These are phyloP conservation scores for Solanum ossicruentum DNA, from an alignment of 257 asterid species.

Conservation along the genomic window DNA sequence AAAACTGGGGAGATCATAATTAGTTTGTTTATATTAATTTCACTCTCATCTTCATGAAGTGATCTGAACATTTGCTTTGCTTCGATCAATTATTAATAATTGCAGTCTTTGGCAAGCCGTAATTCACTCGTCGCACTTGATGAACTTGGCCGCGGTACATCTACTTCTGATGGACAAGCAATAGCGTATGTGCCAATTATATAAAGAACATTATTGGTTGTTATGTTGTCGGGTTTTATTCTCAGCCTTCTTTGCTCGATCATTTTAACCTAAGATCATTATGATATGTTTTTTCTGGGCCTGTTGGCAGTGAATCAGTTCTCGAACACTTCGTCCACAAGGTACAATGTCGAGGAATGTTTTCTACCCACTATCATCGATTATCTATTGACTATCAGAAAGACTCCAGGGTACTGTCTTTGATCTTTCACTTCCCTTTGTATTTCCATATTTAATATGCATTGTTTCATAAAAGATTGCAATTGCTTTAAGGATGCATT, in stretches of 20 bases:
- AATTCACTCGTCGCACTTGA: conserved; percentile 86
- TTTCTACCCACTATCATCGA: conserved; percentile 93
- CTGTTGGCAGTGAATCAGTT: conserved; percentile 69
- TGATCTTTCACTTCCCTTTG: background rate
- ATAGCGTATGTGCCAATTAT: conserved; percentile 66
- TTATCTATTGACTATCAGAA: conserved; percentile 66
- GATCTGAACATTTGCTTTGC: background rate
- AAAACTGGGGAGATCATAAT: background rate
- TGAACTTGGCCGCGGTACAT: conserved; percentile 97
- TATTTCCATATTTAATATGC: background rate
- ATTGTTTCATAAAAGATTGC: background rate
- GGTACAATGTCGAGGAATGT: conserved; percentile 91
- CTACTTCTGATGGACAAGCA: conserved; percentile 99
- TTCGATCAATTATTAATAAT: background rate
- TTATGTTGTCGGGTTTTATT: background rate
- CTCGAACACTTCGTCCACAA: conserved; percentile 78
- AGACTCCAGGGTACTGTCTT: conserved; percentile 52
- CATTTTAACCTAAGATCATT: background rate
- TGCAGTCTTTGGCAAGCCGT: conserved; percentile 69
- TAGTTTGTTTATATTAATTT: background rate
- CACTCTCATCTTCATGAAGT: background rate
- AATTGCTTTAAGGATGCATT: background rate
- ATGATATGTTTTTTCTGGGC: conserved; percentile 4
- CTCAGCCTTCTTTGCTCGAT: background rate
- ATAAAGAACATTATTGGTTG: background rate